A percentile compares a stretch with the other conserved stretches of the same genome.
phyloP scores from a whole-genome alignment of 495 filamentous ascomycete species.

The Penicillium argentinense region DNA sequence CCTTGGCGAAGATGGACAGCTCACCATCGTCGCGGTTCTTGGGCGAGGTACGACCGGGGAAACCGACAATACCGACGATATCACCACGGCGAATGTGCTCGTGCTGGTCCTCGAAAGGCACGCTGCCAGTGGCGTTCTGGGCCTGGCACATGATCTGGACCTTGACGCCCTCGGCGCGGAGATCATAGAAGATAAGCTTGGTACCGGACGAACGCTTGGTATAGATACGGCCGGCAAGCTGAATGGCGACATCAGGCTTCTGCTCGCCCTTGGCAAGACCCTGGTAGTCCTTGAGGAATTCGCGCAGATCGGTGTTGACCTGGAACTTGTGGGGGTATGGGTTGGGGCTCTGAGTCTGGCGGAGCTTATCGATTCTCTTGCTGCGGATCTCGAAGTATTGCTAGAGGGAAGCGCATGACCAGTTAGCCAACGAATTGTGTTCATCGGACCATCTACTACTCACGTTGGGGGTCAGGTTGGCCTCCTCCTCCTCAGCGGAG shows the following conservation, averaged over 20 bases:
- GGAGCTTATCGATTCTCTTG: conserved; percentile 79
- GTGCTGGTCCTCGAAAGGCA: conserved; percentile 81
- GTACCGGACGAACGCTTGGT: conserved; percentile 78
- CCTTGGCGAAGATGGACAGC: conserved; percentile 87
- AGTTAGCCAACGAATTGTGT: conserved; percentile 13
- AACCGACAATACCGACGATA: conserved; percentile 85
- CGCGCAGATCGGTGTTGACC: conserved; percentile 71
- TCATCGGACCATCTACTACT: conserved; percentile 26
- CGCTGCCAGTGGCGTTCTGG: conserved; percentile 61
- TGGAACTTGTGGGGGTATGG: conserved; percentile 98
- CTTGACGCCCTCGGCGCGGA: conserved; percentile 78
- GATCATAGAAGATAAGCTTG: conserved; percentile 93
- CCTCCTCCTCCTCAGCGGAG: conserved; percentile 67
- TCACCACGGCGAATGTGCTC: conserved; percentile 88
- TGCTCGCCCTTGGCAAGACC: conserved; percentile 83
- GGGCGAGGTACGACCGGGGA: conserved; percentile 83
- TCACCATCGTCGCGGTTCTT: conserved; percentile 86
- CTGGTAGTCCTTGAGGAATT: conserved; percentile 73
- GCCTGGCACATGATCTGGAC: conserved; percentile 91
- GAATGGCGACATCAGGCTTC: conserved; percentile 67
- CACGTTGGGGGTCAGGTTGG: conserved; percentile 87
- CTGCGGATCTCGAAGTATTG: conserved; percentile 98
- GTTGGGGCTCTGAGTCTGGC: conserved; percentile 75
- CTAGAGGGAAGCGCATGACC: conserved; percentile 40
- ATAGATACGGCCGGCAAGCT: conserved; percentile 82